Base-by-base conservation (phyloP, 148 eudicot species). In the Silene latifolia region DNA sequence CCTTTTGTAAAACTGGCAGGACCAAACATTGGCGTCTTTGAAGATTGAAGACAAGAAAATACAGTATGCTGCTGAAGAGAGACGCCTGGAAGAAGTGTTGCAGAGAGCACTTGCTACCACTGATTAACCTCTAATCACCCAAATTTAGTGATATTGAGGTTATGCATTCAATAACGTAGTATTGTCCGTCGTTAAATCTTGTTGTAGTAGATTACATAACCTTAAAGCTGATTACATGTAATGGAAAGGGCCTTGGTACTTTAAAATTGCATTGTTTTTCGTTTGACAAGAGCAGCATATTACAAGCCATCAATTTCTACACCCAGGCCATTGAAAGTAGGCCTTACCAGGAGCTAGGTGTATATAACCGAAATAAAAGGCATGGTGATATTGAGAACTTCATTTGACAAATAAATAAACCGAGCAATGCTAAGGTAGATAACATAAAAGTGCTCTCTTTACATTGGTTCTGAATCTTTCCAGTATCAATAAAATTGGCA, bases 61-160 rank as follows among this genome's bases (percentile, higher is more conserved):
- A n/a, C 92, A 91, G 72, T 90, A 83, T 87, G 96, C 88, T 57
- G 96, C 88, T 80, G 92, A 96, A n/a, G 96, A 95, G 83, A 95
- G 89, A 88, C 86, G 90, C 84, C 93, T 95, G 71, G 97, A 92
- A 84, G 96, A 89, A 77, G 91, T 95, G 18, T 80, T 95, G 88
- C 99, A 92, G 72, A 92, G 97, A 2, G 96, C 96, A 25, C 90
- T 94, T 71, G 87, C 86, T 15, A 76, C 90, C 19, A 54, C 89
- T 46, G 85, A 85, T 73, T 77, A 72, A 24, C 23, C 64, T 4
- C 46, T 35, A 25, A 20, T 73, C 21, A 17, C 10, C 25, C n/a
- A 2, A 25, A 25, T 14, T 48, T 14, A 15, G 20, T 53, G 59
- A 70, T 51, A 8, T 15, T 1, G 44, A 39, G 44, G 44, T 39